Evolutionary conservation across 108 stramenopile genomes (phyloP), one percentile per base, ranked within the genome.

Genomic region (Aurantiochytrium sp.): DNA sequence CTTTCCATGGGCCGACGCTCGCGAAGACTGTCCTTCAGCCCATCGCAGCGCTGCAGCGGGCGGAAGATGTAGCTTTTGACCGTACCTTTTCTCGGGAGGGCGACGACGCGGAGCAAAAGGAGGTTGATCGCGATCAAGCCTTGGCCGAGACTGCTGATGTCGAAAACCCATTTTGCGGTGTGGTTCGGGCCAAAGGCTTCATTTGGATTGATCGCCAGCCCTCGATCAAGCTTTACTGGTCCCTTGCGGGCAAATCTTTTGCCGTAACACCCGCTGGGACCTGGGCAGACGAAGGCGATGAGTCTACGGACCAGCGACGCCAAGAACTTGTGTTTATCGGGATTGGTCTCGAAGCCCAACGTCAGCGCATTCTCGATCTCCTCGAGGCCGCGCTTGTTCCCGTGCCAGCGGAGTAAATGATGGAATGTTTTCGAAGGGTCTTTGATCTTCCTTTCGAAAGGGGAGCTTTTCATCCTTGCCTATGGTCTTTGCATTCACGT

Each of bases 271-370:
- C 76, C 6, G 51, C 45, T 12, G 76, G 76, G 12, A 3, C 4
- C 28, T 83, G 76, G 76, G 55, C 8, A 57, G 55, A 57, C 55
- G 55, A 57, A 57, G 16, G 16, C 14, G 55, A 57, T 8, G 55
- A 16, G 55, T 8, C 14, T 16, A 3, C 55, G 14, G 55, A 3
- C 55, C 55, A 18, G 6, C 49, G 23, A 14, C 45, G 51, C 25
- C 76, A 83, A 23, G 76, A 83, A 23, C 76, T 83, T 35, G 76
- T 83, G 6, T 83, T 83, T 23, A 3, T 83, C n/a, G 76, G 76
- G 6, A 23, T 83, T 18, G 76, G 23, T 3, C 19, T 83, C 25
- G 76, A 55, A 16, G 51, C 44, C 14, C 43, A 83, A 6, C 25
- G 42, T 42, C 35, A 69, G 25, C 14, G 42, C 10, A 69, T 69